Evolutionary conservation across 352 stramenopile genomes (phyloP), one percentile per base, ranked within the genome.

Genomic region (Nannochloropsis limnetica): DNA sequence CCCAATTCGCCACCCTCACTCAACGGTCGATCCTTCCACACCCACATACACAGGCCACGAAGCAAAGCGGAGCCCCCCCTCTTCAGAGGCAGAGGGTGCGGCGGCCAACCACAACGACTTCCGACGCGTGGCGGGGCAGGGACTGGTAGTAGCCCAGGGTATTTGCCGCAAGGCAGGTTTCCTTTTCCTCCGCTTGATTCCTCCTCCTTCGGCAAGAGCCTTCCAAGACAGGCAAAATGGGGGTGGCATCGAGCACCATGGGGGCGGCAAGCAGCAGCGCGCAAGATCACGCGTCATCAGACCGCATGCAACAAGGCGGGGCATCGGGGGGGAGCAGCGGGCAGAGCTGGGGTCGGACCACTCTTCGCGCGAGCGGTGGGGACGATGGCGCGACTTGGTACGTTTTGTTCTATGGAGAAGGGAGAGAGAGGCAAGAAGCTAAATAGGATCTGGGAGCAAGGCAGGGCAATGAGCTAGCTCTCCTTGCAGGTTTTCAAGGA

Each of bases 231-330:
- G 37, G 37, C 37, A 49, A 15, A 49, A 74, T 74, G 61, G 61
- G 61, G 61, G 6, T 74, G 25, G 61, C 61, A 0, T 74, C 61
- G 61, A 74, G 61, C 61, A 74, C 61, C 25, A 74, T 74, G 61
- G 61, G 61, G 61, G 61, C 61, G n/a, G 3, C 61, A 74, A 74
- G 61, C 61, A 74, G 61, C 61, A 74, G 61, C 25, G n/a, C 6
- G 61, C 61, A 74, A 29, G 61, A 74, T 49, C 2, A 49, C 1
- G 6, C n/a, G 0, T 74, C 61, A 4, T 74, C 61, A 25, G 61
- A 74, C 22, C 61, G 6, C n/a, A 74, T 22, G 61, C n/a, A 74
- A 11, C n/a, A 31, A 23, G 61, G 11, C 15, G 44, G 44, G 11
- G 44, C n/a, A 11, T 67, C 44, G 14, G 44, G 44, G n/a, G 44